Percentiles rank a stretch among this genome's conserved stretches.
Evolutionary conservation across 176 grass and related monocot species (phyloP).

Genomic region (Zizania latifolia): DNA sequence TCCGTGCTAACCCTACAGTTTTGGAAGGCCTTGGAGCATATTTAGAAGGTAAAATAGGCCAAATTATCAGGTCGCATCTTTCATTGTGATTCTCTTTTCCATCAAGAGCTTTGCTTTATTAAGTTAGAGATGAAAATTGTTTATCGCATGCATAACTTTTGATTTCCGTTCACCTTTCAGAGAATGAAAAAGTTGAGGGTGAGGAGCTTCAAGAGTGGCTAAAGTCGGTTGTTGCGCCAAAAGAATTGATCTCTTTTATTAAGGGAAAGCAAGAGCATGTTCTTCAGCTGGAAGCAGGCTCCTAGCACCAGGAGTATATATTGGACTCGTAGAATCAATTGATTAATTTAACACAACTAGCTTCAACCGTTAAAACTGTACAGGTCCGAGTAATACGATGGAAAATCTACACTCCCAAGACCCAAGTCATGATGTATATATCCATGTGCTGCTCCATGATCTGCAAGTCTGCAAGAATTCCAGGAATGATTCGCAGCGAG

Average conservation of each 20-base stretch:
- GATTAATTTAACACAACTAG: conserved; percentile 38
- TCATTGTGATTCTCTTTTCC: background rate
- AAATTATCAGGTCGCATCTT: background rate
- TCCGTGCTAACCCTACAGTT: conserved; percentile 80
- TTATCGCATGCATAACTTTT: conserved; percentile 7
- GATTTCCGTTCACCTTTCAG: conserved; percentile 33
- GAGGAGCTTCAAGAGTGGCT: conserved; percentile 97
- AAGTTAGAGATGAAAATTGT: background rate
- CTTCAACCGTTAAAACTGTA: conserved; percentile 15
- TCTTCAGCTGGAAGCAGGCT: conserved; percentile 60
- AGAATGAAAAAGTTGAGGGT: conserved; percentile 96
- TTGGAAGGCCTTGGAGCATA: conserved; percentile 95
- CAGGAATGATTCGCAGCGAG: conserved; percentile 23
- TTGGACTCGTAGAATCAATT: conserved; percentile 27
- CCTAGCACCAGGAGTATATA: conserved; percentile 29
- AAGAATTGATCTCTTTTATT: conserved; percentile 72
- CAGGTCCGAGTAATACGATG: conserved; percentile 21
- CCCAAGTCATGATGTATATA: conserved; percentile 40
- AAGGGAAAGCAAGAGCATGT: conserved; percentile 51
- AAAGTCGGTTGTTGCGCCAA: conserved; percentile 78
- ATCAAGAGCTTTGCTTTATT: conserved; percentile 12
- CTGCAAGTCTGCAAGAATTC: conserved; percentile 19
- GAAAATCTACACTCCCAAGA: conserved; percentile 14
- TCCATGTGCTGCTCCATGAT: background rate
- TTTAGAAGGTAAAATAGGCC: conserved; percentile 70